Percentiles rank a stretch among this genome's conserved stretches.
Conservation (phyloP, 192 early-diverging fungal species). For the Backusella psychrophila region DNA sequence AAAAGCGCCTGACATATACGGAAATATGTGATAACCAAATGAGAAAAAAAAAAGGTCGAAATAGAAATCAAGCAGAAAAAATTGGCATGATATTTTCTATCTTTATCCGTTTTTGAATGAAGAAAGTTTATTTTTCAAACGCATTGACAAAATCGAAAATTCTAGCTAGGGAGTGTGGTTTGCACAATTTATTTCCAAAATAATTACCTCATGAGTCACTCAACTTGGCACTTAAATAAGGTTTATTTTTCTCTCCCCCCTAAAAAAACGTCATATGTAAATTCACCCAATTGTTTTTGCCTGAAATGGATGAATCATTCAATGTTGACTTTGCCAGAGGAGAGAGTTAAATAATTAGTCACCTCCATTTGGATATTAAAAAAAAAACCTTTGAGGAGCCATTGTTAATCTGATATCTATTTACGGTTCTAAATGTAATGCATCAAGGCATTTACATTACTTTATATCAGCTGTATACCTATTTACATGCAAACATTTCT, state of each 20-base stretch:
- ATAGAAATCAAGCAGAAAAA: not conserved
- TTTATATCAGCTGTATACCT: not conserved
- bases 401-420: not conserved
- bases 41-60: not conserved
- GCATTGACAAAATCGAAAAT: slow-evolving; percentile 3
- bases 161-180: not conserved
- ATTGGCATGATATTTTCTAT: not conserved
- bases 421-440: not conserved
- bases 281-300: not conserved
- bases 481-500: not conserved
- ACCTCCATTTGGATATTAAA: not conserved
- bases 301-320: slow-evolving; percentile 2
- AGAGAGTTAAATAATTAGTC: not conserved
- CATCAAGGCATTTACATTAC: not conserved
- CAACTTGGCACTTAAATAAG: not conserved
- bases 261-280: not conserved
- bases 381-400: not conserved
- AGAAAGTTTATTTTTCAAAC: not conserved
- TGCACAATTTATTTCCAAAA: not conserved
- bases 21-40: not conserved
- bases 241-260: not conserved
- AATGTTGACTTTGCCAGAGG: not conserved
- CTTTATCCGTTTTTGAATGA: not conserved
- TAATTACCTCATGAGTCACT: not conserved
- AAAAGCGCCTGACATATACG: not conserved